Percentiles rank a stretch among this genome's conserved stretches.
Conservation (phyloP, 2,329 filamentous ascomycete species). For the Nemania diffusa region DNA sequence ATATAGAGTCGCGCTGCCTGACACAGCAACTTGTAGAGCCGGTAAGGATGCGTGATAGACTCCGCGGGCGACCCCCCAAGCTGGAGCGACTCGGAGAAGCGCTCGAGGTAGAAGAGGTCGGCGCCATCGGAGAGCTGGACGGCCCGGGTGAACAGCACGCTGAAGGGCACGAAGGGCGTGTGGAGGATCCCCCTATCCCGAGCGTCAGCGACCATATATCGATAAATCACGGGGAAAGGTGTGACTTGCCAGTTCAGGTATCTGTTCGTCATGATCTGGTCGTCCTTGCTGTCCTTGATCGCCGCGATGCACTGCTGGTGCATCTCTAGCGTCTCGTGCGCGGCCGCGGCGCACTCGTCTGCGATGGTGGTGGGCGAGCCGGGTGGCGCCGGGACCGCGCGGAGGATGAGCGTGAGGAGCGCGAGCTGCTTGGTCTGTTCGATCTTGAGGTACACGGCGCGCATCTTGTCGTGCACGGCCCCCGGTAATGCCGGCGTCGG, state of each 20-base stretch:
- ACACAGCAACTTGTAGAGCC: conserved; percentile 51
- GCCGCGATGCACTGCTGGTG: conserved; percentile 49
- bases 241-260: conserved; percentile 51
- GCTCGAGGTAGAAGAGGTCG: conserved; percentile 44
- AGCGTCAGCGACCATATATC: background rate
- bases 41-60: conserved; percentile 48
- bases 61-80: conserved; percentile 30
- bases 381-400: conserved; percentile 43
- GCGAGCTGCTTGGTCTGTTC: conserved; percentile 52
- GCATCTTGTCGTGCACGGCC: conserved; percentile 42
- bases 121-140: conserved; percentile 43
- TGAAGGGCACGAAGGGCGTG: conserved; percentile 53
- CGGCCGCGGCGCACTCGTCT: conserved; percentile 48
- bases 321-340: conserved; percentile 50
- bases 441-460: conserved; percentile 47
- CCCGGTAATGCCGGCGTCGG: background rate
- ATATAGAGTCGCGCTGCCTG: conserved; percentile 48
- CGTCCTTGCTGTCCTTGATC: conserved; percentile 38
- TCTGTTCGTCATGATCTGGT: conserved; percentile 45
- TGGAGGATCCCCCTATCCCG: conserved; percentile 50
- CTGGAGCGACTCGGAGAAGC: conserved; percentile 49
- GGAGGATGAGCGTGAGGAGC: conserved; percentile 49
- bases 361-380: conserved; percentile 35
- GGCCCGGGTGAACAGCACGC: conserved; percentile 50
- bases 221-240: background rate